Base-by-base conservation (phyloP, 1,139 yeast species). In the Pichia sp. region DNA sequence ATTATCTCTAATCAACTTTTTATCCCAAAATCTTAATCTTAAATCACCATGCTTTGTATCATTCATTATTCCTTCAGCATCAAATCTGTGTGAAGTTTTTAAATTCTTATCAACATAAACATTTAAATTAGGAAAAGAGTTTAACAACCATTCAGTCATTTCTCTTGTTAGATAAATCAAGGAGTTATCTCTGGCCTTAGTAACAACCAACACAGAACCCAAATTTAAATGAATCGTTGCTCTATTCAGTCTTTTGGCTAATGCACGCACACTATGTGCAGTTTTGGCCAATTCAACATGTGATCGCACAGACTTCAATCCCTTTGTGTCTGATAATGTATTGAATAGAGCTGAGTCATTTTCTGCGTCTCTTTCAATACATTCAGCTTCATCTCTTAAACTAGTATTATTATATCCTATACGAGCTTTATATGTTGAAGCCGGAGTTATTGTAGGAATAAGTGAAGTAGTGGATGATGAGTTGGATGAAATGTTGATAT, bases 121-220 rank as follows among this genome's bases (percentile, higher is more conserved):
- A 1, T 71, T 71, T 24, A 85, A 71, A 16, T 65, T 39, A 59
- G 52, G 49, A 32, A 50, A 52, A n/a, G 65, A 63, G 3, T 68
- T 64, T 44, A 87, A 65, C 39, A 86, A 66, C 92, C 94, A 87
- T 60, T 81, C 88, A 1, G 86, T 82, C 55, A 87, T 72, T 59
- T 85, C 92, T 52, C 90, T 71, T 0, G 95, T 85, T 43, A 87
- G 69, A 57, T 79, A 81, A 9, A 85, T 78, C 49, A 87, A 69
- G 7, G 89, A 80, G 58, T 83, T 82, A 61, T 88, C 96, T 47
- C 92, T 73, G 0, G 94, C 94, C 63, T 88, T 88, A 15, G 96
- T 88, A 15, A 87, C 89, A 23, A 88, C 77, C 80, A 88, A 75
- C 24, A 88, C 77, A 11, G 86, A 79, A 47, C 74, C 73, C 11